Evolutionary conservation across 495 filamentous ascomycete genomes (phyloP).

Genomic region (Talaromyces thailandensis): DNA sequence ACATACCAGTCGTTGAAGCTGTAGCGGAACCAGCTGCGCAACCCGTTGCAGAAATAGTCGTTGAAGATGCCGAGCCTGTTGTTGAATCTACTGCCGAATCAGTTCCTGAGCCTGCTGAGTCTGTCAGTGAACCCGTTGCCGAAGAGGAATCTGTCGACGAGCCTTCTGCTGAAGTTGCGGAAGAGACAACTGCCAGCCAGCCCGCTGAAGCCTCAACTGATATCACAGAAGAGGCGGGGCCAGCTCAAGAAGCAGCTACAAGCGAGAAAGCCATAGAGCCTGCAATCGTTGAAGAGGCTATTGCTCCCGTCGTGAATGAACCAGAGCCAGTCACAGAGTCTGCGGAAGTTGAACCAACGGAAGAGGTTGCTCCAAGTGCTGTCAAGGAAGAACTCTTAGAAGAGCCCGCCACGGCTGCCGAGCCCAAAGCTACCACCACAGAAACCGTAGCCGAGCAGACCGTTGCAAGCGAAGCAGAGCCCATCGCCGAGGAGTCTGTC

Average conservation of each 20-base stretch:
- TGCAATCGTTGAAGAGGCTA: neutral
- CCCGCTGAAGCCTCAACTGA: neutral
- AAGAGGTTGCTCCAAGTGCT: neutral
- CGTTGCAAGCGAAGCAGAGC: neutral
- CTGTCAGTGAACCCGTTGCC: too few species aligned
- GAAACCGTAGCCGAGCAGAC: neutral
- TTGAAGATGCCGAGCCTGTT: neutral
- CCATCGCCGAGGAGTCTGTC: neutral
- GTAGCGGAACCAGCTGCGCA: neutral
- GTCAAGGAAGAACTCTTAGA: neutral
- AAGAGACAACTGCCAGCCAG: neutral
- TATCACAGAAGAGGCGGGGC: neutral
- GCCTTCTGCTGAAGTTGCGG: neutral
- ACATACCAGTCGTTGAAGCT: neutral
- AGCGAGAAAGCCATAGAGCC: neutral
- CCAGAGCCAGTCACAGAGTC: neutral
- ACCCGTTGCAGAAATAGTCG: neutral
- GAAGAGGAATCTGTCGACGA: neutral
- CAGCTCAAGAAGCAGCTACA: neutral
- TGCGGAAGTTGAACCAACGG: neutral
- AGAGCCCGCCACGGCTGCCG: neutral
- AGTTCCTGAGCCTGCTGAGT: neutral
- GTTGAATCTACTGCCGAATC: neutral
- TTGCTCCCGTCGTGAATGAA: neutral
- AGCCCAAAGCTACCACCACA: constrained; percentile 1